Evolutionary conservation across 1,284 basidiomycete species (phyloP), one percentile per base, ranked within the genome.

Genomic region (Pascua sp.): DNA sequence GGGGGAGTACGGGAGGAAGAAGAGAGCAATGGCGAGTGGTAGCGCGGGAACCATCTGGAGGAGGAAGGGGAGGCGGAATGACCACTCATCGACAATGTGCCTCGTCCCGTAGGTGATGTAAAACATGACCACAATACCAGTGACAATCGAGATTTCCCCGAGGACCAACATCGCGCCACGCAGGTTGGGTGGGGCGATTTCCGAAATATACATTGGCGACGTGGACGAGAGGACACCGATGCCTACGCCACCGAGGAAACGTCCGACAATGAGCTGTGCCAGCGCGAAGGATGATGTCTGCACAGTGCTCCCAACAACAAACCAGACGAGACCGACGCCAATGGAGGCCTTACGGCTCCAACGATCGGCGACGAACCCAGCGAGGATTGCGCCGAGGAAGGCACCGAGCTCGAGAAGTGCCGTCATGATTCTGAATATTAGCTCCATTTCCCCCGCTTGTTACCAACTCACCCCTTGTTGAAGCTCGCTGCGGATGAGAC

Each of bases 161-260:
- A 91, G 80, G 2, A 85, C 86, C 44, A 90, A 86, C 45, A 90
- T 78, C 68, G 85, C 85, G 10, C 88, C 89, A 58, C 89, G 83
- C 11, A 90, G 84, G 46, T 70, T 66, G 1, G 68, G 68, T 1
- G 67, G 64, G 0, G 67, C 56, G 39, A 68, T 60, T 49, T 77
- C 75, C 5, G 74, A 65, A 40, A 77, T 71, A 60, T 75, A 77
- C 36, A 76, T 64, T 40, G 79, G 79, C 12, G 77, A 71, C 2
- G 55, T 72, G 61, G 42, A 72, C 61, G 60, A 77, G 51, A 64
- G 70, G 57, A 70, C 53, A 17, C 63, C 78, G 57, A 78, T 66
- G 15, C 62, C 63, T 37, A 65, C 51, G 38, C 61, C 63, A 11
- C 60, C 65, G 47, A 71, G 47, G 51, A 50, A 62, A 11, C 73